Conservation (phyloP, 306 rosid species). For the Lupinus albus region DNA sequence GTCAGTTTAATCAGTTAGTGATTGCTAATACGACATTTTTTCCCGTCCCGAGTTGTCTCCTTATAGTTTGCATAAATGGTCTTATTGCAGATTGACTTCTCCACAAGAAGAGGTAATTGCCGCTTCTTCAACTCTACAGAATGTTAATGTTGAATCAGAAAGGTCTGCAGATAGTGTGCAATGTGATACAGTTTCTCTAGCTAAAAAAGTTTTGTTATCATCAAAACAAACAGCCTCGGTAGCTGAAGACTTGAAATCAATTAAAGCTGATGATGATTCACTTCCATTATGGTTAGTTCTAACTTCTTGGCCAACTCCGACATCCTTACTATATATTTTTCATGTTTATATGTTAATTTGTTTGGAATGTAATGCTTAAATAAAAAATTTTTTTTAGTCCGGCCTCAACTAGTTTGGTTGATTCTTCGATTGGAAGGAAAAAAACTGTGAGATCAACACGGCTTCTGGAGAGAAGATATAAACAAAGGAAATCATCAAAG, state of each 20-base stretch:
- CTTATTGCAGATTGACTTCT: slow-evolving; percentile 63
- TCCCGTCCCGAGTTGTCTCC: slow-evolving; percentile 28
- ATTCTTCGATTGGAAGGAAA: slow-evolving; percentile 47
- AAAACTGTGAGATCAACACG: slow-evolving; percentile 73
- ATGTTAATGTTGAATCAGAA: slow-evolving; percentile 33
- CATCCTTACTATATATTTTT: slow-evolving; percentile 36
- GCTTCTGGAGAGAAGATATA: slow-evolving; percentile 70
- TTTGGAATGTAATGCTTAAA: slow-evolving; percentile 45
- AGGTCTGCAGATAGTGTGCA: slow-evolving; percentile 45
- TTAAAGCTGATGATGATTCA: slow-evolving; percentile 52
- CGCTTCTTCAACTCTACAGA: slow-evolving; percentile 44
- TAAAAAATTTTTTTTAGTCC: slow-evolving; percentile 41
- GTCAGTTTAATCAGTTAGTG: slow-evolving; percentile 25
- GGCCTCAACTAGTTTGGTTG: slow-evolving; percentile 45
- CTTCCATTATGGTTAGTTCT: slow-evolving; percentile 65
- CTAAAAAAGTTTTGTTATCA: slow-evolving; percentile 68
- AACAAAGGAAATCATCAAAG: slow-evolving; percentile 61
- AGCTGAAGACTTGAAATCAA: slow-evolving; percentile 53
- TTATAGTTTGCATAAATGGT: slow-evolving; percentile 35
- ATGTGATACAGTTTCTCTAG: slow-evolving; percentile 55
- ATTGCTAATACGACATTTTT: slow-evolving; percentile 14
- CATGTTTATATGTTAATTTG: slow-evolving; percentile 37
- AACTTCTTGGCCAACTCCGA: slow-evolving; percentile 29
- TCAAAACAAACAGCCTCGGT: slow-evolving; percentile 69
- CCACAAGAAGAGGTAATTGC: slow-evolving; percentile 42